Base-by-base conservation (phyloP, 176 grass and related monocot species). In the Oryza brachyantha region DNA sequence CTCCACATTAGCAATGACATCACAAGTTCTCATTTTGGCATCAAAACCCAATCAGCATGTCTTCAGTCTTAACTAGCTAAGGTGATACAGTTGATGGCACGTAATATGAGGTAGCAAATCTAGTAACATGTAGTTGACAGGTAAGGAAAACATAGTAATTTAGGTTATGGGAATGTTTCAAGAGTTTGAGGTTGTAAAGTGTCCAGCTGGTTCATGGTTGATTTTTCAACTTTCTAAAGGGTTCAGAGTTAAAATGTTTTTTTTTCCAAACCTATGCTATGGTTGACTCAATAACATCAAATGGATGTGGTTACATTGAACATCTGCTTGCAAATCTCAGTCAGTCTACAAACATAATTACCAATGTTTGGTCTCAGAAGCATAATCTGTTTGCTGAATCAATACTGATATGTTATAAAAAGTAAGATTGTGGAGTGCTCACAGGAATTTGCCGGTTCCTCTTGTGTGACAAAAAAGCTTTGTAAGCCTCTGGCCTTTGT, bases 361-460 rank as follows among this genome's bases (percentile, higher is more conserved):
- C 13, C 58, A 45, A 34, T 61, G 54, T 21, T 60, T 13, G 59
- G 17, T 52, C 26, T 48, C 5, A 75, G 19, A 83, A 36, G 37
- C 29, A 80, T 61, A 76, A 35, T 31, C 36, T 73, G 12, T 11
- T 61, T 8, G 73, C 36, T 45, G 37, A 76, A 77, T 34, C 29
- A 62, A 26, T 81, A 78, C 29, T 3, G 42, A 19, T 31, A 75
- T 35, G 29, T 52, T 76, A 24, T 32, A 8, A 55, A 71, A 76
- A 77, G 3, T 32, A 88, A 3, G 24, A 55, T 14, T 4, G 46
- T 4, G 10, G 8, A 64, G 81, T 77, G 66, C 79, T 91, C 84
- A 93, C 92, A 64, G 92, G 96, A 83, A 99, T 87, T 84, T 89
- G 71, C 61, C 81, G 46, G 65, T 99, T 91, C 42, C 96, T 91